Evolutionary conservation across 73 alveolate genomes (phyloP).

Genomic region (Paramecium caudatum): DNA sequence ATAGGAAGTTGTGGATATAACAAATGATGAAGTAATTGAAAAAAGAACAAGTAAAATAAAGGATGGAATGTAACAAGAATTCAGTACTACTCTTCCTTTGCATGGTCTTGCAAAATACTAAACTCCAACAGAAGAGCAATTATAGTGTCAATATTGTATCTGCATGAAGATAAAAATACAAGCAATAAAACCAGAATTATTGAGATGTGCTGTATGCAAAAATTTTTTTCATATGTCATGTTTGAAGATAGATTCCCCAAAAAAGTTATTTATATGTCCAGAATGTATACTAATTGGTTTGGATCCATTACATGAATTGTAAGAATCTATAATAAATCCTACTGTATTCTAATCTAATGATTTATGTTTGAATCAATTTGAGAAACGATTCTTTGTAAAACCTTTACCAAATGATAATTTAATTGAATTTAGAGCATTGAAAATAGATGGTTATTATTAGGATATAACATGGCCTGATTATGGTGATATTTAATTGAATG

Average conservation of each 20-base stretch:
- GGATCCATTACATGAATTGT: conserved; percentile 19
- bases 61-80: no score
- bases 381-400: not conserved
- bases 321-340: conserved; percentile 9
- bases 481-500: conserved; percentile 51
- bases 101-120: not conserved
- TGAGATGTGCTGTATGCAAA: conserved; percentile 33
- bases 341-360: not conserved
- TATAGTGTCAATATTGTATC: conserved; percentile 10
- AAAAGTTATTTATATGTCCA: conserved; percentile 53
- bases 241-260: not conserved
- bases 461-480: conserved; percentile 56
- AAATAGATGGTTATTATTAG: conserved; percentile 39
- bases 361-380: not conserved
- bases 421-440: conserved; percentile 18
- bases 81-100: no score
- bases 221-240: conserved; percentile 26
- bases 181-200: not conserved
- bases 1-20: no score
- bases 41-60: no score
- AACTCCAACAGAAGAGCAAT: not conserved
- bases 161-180: not conserved
- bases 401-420: not conserved
- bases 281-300: conserved; percentile 40
- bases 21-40: no score